Conservation (phyloP, 352 stramenopile genomes). For the Poterioochromonas sp. region DNA sequence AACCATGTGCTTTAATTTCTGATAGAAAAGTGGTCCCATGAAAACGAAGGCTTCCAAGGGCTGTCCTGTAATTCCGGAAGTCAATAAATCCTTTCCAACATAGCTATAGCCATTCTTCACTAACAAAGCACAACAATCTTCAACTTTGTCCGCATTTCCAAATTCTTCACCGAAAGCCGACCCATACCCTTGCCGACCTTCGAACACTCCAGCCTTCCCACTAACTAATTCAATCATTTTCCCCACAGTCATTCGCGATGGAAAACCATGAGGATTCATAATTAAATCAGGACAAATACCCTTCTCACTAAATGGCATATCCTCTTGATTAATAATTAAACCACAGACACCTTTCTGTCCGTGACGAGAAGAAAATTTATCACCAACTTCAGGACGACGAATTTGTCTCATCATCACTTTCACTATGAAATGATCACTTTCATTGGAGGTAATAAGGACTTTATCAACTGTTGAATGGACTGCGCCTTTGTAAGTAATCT, state of each 20-base stretch:
- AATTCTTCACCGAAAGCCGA: conserved; percentile 97
- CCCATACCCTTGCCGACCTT: conserved; percentile 86
- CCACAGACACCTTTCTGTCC: conserved; percentile 99
- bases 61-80: conserved; percentile 81
- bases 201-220: conserved; percentile 91
- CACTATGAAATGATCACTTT: conserved; percentile 93
- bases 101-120: conserved; percentile 97
- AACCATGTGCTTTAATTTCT: conserved; percentile 99
- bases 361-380: conserved; percentile 98
- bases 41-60: conserved; percentile 98
- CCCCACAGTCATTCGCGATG: conserved; percentile 97
- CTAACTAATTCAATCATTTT: conserved; percentile 99
- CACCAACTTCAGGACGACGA: conserved; percentile 87
- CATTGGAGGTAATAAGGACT: conserved; percentile 88
- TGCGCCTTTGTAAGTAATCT: conserved; percentile 86
- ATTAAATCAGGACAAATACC: conserved; percentile 97
- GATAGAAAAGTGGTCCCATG: conserved; percentile 98
- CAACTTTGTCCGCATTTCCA: conserved; percentile 81
- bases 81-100: conserved; percentile 93
- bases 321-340: conserved; percentile 84
- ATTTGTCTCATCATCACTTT: conserved; percentile 65
- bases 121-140: conserved; percentile 80
- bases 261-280: conserved; percentile 99
- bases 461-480: conserved; percentile 95
- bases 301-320: conserved; percentile 98